Evolutionary conservation across 2,329 filamentous ascomycete genomes (phyloP), one percentile per base, ranked within the genome.

Genomic region (Fusarium sp.): DNA sequence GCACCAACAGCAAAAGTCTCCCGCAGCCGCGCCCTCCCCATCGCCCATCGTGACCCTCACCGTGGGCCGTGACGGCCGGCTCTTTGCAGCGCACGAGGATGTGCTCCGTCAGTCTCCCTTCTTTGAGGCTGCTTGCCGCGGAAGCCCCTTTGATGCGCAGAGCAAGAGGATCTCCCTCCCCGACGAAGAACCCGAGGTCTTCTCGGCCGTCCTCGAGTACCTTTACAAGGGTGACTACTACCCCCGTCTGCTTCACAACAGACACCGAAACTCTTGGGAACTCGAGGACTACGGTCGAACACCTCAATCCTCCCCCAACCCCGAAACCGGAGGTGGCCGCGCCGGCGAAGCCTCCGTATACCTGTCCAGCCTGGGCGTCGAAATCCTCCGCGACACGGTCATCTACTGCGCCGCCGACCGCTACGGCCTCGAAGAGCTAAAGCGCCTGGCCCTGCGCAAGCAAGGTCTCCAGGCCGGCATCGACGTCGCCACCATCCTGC

Each of bases 191-290:
- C 94, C 95, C 77, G 95, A 97, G 87, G 90, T 97, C 83, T 94
- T 98, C 84, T 97, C 94, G 82, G 95, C 93, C 80, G 88, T 98
- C 79, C 94, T 98, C 86, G 95, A 98, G 87, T 98, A 95, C 83
- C 91, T 98, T 76, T 98, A 98, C 92, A 97, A 97, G 87, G 94
- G 94, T 76, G 95, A 97, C 88, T 98, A 97, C 86, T 96, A 93
- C 84, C 95, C 95, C 65, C 93, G 94, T 83, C 88, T 98, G 85
- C 81, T 97, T 77, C 94, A 94, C 84, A 93, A 94, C 89, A 94
- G 93, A 88, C 92, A 92, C 83, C 92, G 91, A 81, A 92, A 94
- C 87, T 93, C 92, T 86, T 98, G 94, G 93, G 91, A 94, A 82
- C 93, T 98, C 85, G 94, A 98, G 89, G 92, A 93, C 83, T 76